These are phyloP conservation scores for Neonectria magnoliae DNA, from an alignment of 2,329 filamentous ascomycete species.

Conservation along the genomic window DNA sequence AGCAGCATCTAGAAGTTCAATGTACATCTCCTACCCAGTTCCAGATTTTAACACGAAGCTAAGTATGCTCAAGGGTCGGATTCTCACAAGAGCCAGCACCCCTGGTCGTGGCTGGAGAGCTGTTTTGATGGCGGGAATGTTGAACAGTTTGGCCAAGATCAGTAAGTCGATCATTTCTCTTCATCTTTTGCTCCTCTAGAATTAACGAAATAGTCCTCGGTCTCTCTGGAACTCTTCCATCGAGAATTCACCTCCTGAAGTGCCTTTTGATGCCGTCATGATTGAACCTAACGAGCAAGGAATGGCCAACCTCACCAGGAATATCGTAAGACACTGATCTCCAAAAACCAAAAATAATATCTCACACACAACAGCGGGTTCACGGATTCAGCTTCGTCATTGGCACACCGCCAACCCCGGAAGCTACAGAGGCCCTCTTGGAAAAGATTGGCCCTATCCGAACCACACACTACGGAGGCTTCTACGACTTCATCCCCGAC, in stretches of 20 bases:
- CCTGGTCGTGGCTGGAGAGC: slow-evolving; percentile 55
- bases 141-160: slow-evolving; percentile 33
- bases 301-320: slow-evolving; percentile 69
- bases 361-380: slow-evolving; percentile 59
- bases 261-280: slow-evolving; percentile 71
- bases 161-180: slow-evolving; percentile 28
- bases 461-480: slow-evolving; percentile 87
- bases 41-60: neutral
- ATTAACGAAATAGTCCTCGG: slow-evolving; percentile 27
- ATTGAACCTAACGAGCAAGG: slow-evolving; percentile 55
- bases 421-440: slow-evolving; percentile 78
- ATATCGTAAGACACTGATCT: slow-evolving; percentile 63
- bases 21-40: slow-evolving; percentile 40
- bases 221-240: slow-evolving; percentile 45
- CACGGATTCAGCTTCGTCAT: slow-evolving; percentile 84
- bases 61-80: slow-evolving; percentile 68
- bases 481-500: slow-evolving; percentile 87
- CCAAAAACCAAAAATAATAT: neutral
- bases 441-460: slow-evolving; percentile 87
- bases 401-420: slow-evolving; percentile 71
- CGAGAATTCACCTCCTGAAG: slow-evolving; percentile 62
- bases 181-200: neutral
- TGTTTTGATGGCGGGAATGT: slow-evolving; percentile 31
- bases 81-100: slow-evolving; percentile 74
- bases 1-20: slow-evolving; percentile 46